phyloP scores from a whole-genome alignment of 2,329 filamentous ascomycete genomes.

The Paramyrothecium sp. region DNA sequence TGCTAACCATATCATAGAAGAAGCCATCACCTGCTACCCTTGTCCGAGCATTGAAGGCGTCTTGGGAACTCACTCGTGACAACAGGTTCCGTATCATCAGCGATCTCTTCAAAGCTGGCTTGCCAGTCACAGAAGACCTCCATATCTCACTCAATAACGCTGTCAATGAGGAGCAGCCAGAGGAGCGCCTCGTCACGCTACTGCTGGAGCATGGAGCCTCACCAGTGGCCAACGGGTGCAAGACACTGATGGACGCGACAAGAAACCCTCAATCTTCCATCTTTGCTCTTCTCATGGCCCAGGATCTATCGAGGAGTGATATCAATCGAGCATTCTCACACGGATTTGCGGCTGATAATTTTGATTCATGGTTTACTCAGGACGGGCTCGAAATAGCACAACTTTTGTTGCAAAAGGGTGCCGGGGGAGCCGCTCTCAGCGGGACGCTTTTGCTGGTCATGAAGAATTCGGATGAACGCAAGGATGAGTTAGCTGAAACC shows the following conservation, averaged over 20 bases:
- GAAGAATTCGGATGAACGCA: conserved; percentile 36
- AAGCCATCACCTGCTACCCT: conserved; percentile 47
- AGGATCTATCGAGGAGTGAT: conserved; percentile 38
- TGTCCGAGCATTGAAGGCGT: conserved; percentile 50
- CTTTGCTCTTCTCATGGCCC: conserved; percentile 40
- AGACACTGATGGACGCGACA: conserved; percentile 49
- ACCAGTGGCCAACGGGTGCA: conserved; percentile 48
- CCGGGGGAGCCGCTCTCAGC: conserved; percentile 43
- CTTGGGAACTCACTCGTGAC: conserved; percentile 48
- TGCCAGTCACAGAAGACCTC: conserved; percentile 46
- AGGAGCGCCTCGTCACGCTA: conserved; percentile 43
- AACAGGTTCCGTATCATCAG: conserved; percentile 45
- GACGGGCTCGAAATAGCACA: conserved; percentile 45
- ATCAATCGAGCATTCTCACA: conserved; percentile 43
- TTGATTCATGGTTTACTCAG: conserved; percentile 43
- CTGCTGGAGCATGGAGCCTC: conserved; percentile 52
- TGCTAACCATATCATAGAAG: conserved; percentile 30
- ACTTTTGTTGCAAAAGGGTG: conserved; percentile 48
- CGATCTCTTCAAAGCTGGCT: conserved; percentile 51
- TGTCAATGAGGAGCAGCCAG: conserved; percentile 51
- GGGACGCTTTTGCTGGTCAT: conserved; percentile 45
- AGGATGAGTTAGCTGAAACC: conserved; percentile 35
- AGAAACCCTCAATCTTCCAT: conserved; percentile 34
- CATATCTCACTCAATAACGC: conserved; percentile 49
- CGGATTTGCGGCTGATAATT: conserved; percentile 40